A percentile compares a stretch with the other conserved stretches of the same genome.
Evolutionary conservation across 441 rosid genomes (phyloP).

Genomic region (Pelargonium cotyledonis): DNA sequence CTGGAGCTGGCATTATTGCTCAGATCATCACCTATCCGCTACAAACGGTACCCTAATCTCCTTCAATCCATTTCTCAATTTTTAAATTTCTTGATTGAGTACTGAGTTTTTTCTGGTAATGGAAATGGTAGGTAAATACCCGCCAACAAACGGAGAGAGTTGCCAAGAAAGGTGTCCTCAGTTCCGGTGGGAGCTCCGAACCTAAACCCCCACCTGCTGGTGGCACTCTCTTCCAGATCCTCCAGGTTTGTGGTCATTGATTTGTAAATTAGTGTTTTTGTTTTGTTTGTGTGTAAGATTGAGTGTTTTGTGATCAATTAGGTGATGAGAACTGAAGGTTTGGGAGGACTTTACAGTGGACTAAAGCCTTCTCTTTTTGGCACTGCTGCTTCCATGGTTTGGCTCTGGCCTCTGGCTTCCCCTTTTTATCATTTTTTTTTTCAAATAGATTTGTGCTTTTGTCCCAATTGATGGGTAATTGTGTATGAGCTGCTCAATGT

Average conservation of each 20-base stretch:
- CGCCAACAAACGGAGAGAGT: conserved; percentile 64
- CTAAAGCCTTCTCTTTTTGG: conserved; percentile 64
- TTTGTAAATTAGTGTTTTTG: not conserved
- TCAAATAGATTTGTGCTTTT: not conserved
- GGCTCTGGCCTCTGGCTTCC: not conserved
- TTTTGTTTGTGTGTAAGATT: not conserved
- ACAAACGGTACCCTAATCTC: conserved; percentile 34
- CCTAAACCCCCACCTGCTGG: conserved; percentile 19
- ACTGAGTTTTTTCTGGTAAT: not conserved
- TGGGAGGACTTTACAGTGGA: conserved; percentile 67
- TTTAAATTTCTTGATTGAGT: not conserved
- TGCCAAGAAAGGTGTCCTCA: conserved; percentile 30
- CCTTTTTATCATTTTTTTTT: not conserved
- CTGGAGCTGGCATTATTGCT: conserved; percentile 62
- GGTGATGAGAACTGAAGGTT: conserved; percentile 51
- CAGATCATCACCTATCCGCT: conserved; percentile 71
- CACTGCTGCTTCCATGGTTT: conserved; percentile 62
- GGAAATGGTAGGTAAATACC: conserved; percentile 44
- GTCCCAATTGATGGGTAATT: too few species aligned
- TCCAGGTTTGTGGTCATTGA: conserved; percentile 25
- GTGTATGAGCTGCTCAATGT: too few species aligned
- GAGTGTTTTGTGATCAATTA: conserved; percentile 6
- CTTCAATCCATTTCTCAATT: not conserved
- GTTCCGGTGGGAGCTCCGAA: conserved; percentile 8
- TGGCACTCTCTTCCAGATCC: conserved; percentile 40